Evolutionary conservation across 2,329 filamentous ascomycete species (phyloP).

Genomic region (Pyrenophora seminiperda): DNA sequence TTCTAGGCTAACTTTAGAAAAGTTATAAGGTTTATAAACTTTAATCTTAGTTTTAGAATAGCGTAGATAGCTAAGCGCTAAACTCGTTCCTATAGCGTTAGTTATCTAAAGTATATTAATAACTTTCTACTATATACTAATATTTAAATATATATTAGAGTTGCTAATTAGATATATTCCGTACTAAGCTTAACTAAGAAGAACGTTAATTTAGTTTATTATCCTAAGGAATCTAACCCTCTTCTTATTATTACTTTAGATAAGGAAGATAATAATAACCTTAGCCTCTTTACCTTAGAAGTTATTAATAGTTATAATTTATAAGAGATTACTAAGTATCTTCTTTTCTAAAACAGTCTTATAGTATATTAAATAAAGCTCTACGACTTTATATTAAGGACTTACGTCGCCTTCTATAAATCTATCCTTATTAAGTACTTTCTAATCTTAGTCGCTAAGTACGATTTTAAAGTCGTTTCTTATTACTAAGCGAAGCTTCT

Average conservation of each 20-base stretch:
- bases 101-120: slow-evolving; percentile 55
- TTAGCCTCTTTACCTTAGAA: slow-evolving; percentile 80
- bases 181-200: slow-evolving; percentile 69
- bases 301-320: slow-evolving; percentile 71
- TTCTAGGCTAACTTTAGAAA: slow-evolving; percentile 34
- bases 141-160: slow-evolving; percentile 59
- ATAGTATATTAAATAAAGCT: no score
- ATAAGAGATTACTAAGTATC: slow-evolving; percentile 26
- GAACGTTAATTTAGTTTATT: slow-evolving; percentile 70
- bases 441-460: slow-evolving; percentile 66
- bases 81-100: slow-evolving; percentile 18
- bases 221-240: slow-evolving; percentile 71
- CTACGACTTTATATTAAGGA: slow-evolving; percentile 4
- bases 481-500: slow-evolving; percentile 57
- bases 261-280: slow-evolving; percentile 71
- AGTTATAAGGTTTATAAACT: slow-evolving; percentile 37
- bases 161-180: slow-evolving; percentile 78
- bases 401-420: slow-evolving; percentile 15
- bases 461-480: slow-evolving; percentile 62
- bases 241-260: slow-evolving; percentile 66
- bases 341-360: slow-evolving; percentile 36
- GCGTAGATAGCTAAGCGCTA: slow-evolving; percentile 36
- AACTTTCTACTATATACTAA: slow-evolving; percentile 69
- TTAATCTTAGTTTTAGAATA: slow-evolving; percentile 32
- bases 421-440: slow-evolving; percentile 53